These are phyloP conservation scores for Penicillium ucsense DNA, from an alignment of 495 filamentous ascomycete genomes.

Conservation along the genomic window DNA sequence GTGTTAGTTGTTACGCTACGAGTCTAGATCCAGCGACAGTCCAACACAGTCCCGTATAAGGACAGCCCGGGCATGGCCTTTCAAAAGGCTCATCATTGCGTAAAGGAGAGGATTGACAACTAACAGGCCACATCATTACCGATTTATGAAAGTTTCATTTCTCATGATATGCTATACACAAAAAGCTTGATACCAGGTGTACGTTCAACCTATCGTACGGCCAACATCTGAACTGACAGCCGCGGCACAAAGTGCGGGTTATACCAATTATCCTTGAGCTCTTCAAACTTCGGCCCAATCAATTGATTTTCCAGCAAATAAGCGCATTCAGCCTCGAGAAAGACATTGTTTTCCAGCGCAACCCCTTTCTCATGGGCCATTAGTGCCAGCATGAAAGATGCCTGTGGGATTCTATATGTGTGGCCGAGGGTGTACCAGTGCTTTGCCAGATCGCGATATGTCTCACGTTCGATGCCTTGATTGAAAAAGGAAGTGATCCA, in stretches of 20 bases:
- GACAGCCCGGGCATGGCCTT: too few relatives aligned
- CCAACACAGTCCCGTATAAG: too few relatives aligned
- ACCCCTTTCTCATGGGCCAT: constrained; percentile 16
- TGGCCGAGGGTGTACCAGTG: constrained; percentile 26
- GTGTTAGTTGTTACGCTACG: too few relatives aligned
- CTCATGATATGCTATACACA: background rate
- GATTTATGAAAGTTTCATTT: too few relatives aligned
- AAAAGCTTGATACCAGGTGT: too few relatives aligned
- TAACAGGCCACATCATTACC: too few relatives aligned
- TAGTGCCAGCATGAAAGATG: constrained; percentile 15
- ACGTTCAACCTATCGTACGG: constrained; percentile 5
- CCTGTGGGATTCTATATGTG: background rate
- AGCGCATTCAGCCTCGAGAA: background rate
- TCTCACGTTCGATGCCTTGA: constrained; percentile 1
- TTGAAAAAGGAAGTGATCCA: constrained; percentile 2
- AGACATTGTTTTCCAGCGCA: background rate
- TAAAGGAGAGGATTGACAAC: too few relatives aligned
- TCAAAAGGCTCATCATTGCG: too few relatives aligned
- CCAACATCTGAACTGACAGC: constrained; percentile 14
- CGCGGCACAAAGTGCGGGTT: constrained; percentile 11
- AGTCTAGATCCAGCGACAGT: too few relatives aligned
- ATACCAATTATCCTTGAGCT: constrained; percentile 14
- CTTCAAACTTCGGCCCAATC: background rate
- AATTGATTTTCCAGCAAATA: background rate
- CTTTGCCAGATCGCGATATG: constrained; percentile 19